phyloP scores from a whole-genome alignment of 1,284 basidiomycete genomes.

The Coniferiporia weirii region DNA sequence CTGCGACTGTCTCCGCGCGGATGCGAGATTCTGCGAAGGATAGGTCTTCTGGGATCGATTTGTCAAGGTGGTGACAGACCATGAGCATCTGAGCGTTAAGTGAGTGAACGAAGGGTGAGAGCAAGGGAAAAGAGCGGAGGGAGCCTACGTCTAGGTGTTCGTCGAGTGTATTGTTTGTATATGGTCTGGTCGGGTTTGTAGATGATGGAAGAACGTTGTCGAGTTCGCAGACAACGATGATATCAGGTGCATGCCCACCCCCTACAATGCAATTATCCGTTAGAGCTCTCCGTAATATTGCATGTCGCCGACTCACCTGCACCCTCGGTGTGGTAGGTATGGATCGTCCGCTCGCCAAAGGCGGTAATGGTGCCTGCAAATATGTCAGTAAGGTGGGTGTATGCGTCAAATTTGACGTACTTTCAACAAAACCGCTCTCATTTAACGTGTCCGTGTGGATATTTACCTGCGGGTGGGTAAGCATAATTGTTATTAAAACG shows the following conservation, averaged over 20 bases:
- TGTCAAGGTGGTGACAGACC: slow-evolving; percentile 92
- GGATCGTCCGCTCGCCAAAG: slow-evolving; percentile 89
- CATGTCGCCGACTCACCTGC: slow-evolving; percentile 52
- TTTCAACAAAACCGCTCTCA: slow-evolving; percentile 91
- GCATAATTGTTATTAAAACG: neutral
- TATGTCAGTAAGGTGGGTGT: slow-evolving; percentile 18
- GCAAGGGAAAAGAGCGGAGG: too few species aligned
- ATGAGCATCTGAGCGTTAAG: slow-evolving; percentile 99
- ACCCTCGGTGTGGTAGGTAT: slow-evolving; percentile 97
- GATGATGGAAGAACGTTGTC: slow-evolving; percentile 94
- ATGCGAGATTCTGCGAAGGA: slow-evolving; percentile 98
- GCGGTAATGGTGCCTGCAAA: slow-evolving; percentile 78
- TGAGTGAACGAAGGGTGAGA: too few species aligned
- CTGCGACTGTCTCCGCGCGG: slow-evolving; percentile 93
- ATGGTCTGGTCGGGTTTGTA: slow-evolving; percentile 96
- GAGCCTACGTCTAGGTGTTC: slow-evolving; percentile 93
- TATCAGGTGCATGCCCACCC: slow-evolving; percentile 97
- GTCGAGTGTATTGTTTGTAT: slow-evolving; percentile 87
- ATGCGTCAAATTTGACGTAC: slow-evolving; percentile 35
- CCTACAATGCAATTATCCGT: slow-evolving; percentile 36
- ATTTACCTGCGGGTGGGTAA: slow-evolving; percentile 59
- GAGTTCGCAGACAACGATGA: slow-evolving; percentile 91
- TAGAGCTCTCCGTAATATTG: too few species aligned
- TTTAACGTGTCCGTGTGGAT: slow-evolving; percentile 98
- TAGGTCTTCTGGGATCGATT: slow-evolving; percentile 87